Evolutionary conservation across 2,329 filamentous ascomycete genomes (phyloP).

Genomic region (Calonectria pseudoreteaudii): DNA sequence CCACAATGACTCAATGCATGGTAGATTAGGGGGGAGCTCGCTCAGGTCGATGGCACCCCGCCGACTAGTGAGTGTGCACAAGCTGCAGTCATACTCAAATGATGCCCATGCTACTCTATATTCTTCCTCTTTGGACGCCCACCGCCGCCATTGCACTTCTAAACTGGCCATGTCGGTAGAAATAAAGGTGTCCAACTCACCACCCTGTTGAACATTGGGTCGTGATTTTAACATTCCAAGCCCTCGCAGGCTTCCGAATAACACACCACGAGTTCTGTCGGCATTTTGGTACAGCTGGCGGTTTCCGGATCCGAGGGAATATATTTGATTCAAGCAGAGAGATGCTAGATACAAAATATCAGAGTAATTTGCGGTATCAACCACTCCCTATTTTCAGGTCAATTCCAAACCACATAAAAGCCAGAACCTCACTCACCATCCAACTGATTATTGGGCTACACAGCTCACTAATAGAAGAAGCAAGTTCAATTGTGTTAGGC

Average conservation of each 20-base stretch:
- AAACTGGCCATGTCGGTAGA: not conserved
- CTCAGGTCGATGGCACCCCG: conserved; percentile 45
- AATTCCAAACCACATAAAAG: not conserved
- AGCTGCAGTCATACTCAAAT: conserved; percentile 49
- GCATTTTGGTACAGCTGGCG: conserved; percentile 45
- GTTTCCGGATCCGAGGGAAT: conserved; percentile 47
- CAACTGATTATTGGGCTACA: conserved; percentile 45
- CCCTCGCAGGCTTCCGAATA: conserved; percentile 44
- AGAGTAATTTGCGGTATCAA: conserved; percentile 39
- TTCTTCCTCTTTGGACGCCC: conserved; percentile 40
- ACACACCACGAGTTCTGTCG: conserved; percentile 42
- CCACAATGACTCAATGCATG: conserved; percentile 45
- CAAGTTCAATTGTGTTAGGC: conserved; percentile 27
- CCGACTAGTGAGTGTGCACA: conserved; percentile 44
- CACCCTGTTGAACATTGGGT: conserved; percentile 8
- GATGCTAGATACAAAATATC: conserved; percentile 44
- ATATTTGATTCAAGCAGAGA: conserved; percentile 47
- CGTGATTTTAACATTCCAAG: conserved; percentile 42
- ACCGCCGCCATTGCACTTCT: conserved; percentile 39
- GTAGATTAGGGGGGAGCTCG: conserved; percentile 43
- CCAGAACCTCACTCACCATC: conserved; percentile 34
- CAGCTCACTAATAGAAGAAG: conserved; percentile 38
- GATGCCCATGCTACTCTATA: conserved; percentile 44
- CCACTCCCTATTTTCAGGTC: conserved; percentile 30
- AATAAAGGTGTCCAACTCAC: conserved; percentile 1